Base-by-base conservation (phyloP, 768 basidiomycete species). In the Lentinula sp. region DNA sequence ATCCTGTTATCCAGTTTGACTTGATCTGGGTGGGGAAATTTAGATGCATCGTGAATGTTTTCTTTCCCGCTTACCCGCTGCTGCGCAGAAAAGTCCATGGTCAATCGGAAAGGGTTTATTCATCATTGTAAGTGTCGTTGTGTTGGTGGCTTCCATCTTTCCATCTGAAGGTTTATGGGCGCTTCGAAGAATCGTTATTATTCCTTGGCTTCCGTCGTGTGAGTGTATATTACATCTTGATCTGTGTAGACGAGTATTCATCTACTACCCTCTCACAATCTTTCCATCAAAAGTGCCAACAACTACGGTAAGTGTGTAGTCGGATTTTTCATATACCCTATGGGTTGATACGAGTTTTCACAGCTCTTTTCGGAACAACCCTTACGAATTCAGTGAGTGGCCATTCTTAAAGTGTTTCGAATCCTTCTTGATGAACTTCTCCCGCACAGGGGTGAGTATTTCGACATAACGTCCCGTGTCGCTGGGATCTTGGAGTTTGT, bases 171-270 rank as follows among this genome's bases (percentile, higher is more conserved):
- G 40, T 15, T 28, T 7, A 16, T 45, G n/a, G 23, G 13, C 40
- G 57, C 16, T 18, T 21, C 37, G 5, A 63, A 85, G 85, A 85
- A 85, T 70, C 82, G 85, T 15, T 86, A 85, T 67, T 85, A 83
- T 69, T 73, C 77, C 11, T 66, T 85, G 62, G 66, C 73, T 67
- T 78, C 76, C 34, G 80, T 80, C 42, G 62, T 82, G 84, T 86
- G 67, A 66, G 83, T 73, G n/a, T 5, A 4, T 8, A 49, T 32
- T 23, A 5, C 28, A 5, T 5, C 40, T 39, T 45, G 37, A 13
- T 8, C 3, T 39, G 37, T 16, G 5, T 42, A 48, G 11, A 23
- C 21, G 2, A 48, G 5, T 21, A 28, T 13, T 7, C 8, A 43
- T 6, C 60, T 4, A 52, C 28, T 28, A 28, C 28, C 28, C 28